A percentile compares a stretch with the other conserved stretches of the same genome.
phyloP scores from a whole-genome alignment of 345 rosid genomes.

The Salix koriyanagi region DNA sequence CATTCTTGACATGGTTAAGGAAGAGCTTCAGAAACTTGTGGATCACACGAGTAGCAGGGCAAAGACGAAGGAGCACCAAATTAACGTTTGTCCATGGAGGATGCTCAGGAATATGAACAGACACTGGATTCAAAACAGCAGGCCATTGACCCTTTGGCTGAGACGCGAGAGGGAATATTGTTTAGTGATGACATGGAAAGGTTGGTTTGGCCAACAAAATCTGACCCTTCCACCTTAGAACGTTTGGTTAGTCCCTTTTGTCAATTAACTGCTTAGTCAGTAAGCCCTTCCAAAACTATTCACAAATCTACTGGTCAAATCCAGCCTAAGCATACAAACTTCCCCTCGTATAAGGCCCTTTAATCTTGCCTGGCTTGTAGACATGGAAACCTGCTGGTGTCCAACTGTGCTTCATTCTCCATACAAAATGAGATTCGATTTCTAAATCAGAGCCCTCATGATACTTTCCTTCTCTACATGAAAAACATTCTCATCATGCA shows the following conservation, averaged over 20 bases:
- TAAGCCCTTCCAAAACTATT: not conserved
- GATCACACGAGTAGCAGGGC: not conserved
- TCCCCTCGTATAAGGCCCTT: not conserved
- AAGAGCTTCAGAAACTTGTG: not conserved
- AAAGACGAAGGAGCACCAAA: too few relatives aligned
- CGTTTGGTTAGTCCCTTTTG: constrained; percentile 24
- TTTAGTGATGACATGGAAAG: constrained; percentile 1
- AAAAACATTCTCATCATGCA: not conserved
- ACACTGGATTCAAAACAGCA: too few relatives aligned
- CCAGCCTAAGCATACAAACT: not conserved
- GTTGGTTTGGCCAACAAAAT: constrained; percentile 28
- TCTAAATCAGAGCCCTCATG: not conserved
- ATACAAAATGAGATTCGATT: not conserved
- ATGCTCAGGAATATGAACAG: not conserved
- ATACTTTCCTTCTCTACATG: not conserved
- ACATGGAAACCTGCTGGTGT: not conserved
- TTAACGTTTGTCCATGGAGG: not conserved
- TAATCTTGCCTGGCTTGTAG: not conserved
- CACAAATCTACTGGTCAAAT: constrained; percentile 24
- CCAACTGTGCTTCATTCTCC: not conserved
- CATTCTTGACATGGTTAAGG: too few relatives aligned
- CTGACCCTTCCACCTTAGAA: constrained; percentile 14
- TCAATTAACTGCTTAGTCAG: constrained; percentile 3
- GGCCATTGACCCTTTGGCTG: not conserved
- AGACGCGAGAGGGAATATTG: not conserved